phyloP scores from a whole-genome alignment of 176 grass and related monocot genomes.

The Oryza longistaminata region DNA sequence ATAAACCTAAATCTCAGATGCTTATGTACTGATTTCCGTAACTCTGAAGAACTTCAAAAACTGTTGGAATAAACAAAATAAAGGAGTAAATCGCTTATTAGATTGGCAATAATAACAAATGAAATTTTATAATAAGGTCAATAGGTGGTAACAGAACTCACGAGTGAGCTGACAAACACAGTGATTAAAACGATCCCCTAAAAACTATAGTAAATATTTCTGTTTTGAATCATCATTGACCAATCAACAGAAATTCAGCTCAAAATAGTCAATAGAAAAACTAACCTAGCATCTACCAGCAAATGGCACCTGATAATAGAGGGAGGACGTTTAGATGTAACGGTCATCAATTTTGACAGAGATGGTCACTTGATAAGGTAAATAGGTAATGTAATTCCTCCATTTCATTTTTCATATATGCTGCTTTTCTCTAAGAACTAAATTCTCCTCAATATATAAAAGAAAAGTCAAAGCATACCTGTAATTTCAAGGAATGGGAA shows the following conservation, averaged over 20 bases:
- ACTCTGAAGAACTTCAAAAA: background rate
- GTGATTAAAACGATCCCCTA: background rate
- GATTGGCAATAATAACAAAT: background rate
- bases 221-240: constrained; percentile 26
- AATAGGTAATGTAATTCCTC: background rate
- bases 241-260: constrained; percentile 17
- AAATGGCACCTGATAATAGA: background rate
- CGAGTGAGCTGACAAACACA: background rate
- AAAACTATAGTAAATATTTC: background rate
- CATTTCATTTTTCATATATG: background rate
- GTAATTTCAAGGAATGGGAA: constrained; percentile 13
- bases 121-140: background rate
- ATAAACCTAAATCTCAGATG: background rate
- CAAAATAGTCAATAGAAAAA: background rate
- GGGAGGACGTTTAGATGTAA: background rate
- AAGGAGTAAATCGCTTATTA: background rate
- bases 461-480: constrained; percentile 13
- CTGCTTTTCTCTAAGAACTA: background rate
- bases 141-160: background rate
- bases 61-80: constrained; percentile 29
- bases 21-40: constrained; percentile 24
- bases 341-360: background rate
- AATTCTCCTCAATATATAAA: background rate
- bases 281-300: background rate
- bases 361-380: background rate